A percentile compares a stretch with the other conserved stretches of the same genome.
These are phyloP conservation scores for Glebionis coronaria DNA, from an alignment of 129 eudicot genomes.

Conservation along the genomic window DNA sequence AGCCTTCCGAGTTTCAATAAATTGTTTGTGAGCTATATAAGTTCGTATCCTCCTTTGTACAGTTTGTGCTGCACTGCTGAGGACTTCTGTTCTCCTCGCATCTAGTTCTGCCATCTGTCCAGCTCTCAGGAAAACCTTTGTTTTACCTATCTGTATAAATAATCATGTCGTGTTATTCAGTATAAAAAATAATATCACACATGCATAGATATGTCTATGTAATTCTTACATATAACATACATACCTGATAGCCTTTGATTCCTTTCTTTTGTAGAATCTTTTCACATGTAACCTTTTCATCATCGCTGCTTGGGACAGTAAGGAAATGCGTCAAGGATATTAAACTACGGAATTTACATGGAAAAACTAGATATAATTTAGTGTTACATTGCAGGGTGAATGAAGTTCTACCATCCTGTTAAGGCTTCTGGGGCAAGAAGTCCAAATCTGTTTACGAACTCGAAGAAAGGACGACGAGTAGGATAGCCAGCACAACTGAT, in stretches of 20 bases:
- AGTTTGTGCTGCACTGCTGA: constrained; percentile 71
- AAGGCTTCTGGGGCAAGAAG: constrained; percentile 81
- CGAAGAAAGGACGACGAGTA: constrained; percentile 96
- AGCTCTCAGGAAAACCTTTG: constrained; percentile 92
- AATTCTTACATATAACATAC: background rate
- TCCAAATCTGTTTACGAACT: constrained; percentile 96
- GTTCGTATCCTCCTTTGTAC: constrained; percentile 80
- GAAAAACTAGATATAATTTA: constrained; percentile 6
- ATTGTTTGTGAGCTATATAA: constrained; percentile 71
- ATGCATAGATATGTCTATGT: background rate
- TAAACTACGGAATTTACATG: constrained; percentile 1
- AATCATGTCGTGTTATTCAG: constrained; percentile 1
- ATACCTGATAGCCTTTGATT: constrained; percentile 90
- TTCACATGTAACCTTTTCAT: constrained; percentile 78
- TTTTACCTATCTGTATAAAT: constrained; percentile 79
- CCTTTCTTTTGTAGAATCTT: constrained; percentile 89
- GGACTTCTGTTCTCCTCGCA: constrained; percentile 91
- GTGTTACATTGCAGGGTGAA: constrained; percentile 29
- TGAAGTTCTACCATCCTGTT: constrained; percentile 58
- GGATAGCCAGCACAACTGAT: constrained; percentile 99
- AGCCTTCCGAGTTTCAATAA: constrained; percentile 53
- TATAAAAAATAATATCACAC: background rate
- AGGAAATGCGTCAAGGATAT: constrained; percentile 14
- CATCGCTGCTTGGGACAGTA: constrained; percentile 51
- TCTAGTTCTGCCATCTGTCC: constrained; percentile 99